Percentiles rank a stretch among this genome's conserved stretches.
Conservation (phyloP, 2,329 filamentous ascomycete species). For the Cladophialophora exuberans region DNA sequence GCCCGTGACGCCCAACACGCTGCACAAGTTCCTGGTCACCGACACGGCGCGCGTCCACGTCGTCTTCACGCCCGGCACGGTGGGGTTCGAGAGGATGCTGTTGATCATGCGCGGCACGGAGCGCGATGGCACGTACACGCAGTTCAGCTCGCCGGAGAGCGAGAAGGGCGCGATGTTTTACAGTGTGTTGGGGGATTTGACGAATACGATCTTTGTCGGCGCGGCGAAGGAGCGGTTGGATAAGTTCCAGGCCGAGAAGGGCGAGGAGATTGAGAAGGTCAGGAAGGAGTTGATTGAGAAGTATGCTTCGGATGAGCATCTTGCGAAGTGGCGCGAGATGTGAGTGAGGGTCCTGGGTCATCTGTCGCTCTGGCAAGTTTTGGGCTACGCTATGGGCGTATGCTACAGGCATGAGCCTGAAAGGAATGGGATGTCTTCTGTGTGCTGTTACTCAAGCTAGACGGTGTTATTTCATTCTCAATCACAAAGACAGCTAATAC, state of each 20-base stretch:
- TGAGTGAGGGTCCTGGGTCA: too few species aligned
- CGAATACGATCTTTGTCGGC: constrained; percentile 12
- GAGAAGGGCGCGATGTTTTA: constrained; percentile 14
- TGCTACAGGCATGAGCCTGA: too few species aligned
- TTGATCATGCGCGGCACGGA: constrained; percentile 17
- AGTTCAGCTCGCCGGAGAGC: constrained; percentile 4
- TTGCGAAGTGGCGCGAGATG: too few species aligned
- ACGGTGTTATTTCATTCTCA: too few species aligned
- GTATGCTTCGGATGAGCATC: constrained; percentile 13
- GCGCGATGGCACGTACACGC: constrained; percentile 3
- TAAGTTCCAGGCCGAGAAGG: background rate
- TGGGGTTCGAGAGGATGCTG: constrained; percentile 16
- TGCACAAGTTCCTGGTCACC: constrained; percentile 12
- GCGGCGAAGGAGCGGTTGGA: constrained; percentile 8
- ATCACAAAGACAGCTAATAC: too few species aligned
- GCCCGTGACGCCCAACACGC: background rate
- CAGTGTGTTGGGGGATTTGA: constrained; percentile 12
- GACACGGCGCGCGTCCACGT: constrained; percentile 39
- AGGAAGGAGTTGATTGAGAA: constrained; percentile 12
- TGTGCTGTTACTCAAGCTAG: too few species aligned
- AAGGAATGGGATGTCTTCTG: too few species aligned
- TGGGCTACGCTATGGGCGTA: too few species aligned
- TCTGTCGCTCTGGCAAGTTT: too few species aligned
- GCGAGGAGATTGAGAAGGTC: background rate
- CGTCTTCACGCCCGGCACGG: constrained; percentile 28